phyloP scores from a whole-genome alignment of 768 basidiomycete genomes.

The Macrolepiota fuliginosa region DNA sequence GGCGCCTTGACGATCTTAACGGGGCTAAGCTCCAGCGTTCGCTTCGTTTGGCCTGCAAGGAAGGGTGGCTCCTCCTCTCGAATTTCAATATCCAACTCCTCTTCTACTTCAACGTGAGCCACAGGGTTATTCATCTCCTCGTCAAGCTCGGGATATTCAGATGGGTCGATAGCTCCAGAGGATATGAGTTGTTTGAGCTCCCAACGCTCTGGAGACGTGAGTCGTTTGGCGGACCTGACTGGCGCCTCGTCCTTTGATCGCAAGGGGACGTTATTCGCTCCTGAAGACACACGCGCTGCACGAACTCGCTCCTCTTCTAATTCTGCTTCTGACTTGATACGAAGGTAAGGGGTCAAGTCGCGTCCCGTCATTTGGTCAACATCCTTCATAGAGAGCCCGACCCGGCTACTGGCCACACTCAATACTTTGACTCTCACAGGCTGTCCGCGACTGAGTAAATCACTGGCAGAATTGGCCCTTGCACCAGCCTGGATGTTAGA shows the following conservation, averaged over 20 bases:
- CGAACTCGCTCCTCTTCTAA: constrained; percentile 75
- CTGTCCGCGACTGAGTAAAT: constrained; percentile 83
- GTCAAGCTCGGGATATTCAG: constrained; percentile 92
- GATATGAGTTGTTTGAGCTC: constrained; percentile 99
- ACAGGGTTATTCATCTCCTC: constrained; percentile 79
- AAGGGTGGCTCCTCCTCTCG: constrained; percentile 97
- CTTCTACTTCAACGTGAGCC: constrained; percentile 85
- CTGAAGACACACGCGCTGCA: constrained; percentile 66
- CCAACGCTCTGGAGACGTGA: constrained; percentile 97
- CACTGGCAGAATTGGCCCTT: constrained; percentile 83
- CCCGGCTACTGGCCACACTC: constrained; percentile 79
- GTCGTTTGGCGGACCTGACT: constrained; percentile 78
- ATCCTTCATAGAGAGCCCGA: constrained; percentile 96
- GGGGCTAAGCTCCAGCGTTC: constrained; percentile 91
- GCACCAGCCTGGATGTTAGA: constrained; percentile 86
- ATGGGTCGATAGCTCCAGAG: constrained; percentile 86
- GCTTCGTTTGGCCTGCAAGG: constrained; percentile 93
- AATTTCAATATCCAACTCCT: constrained; percentile 96
- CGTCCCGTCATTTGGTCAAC: constrained; percentile 89
- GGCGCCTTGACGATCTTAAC: constrained; percentile 99
- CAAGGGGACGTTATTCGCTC: constrained; percentile 86
- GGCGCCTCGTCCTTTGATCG: constrained; percentile 50
- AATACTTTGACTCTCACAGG: constrained; percentile 95
- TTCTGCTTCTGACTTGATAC: constrained; percentile 93
- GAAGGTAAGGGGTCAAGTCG: constrained; percentile 92